Conservation (phyloP, 345 rosid species). For the Pseudoturritis turrita region DNA sequence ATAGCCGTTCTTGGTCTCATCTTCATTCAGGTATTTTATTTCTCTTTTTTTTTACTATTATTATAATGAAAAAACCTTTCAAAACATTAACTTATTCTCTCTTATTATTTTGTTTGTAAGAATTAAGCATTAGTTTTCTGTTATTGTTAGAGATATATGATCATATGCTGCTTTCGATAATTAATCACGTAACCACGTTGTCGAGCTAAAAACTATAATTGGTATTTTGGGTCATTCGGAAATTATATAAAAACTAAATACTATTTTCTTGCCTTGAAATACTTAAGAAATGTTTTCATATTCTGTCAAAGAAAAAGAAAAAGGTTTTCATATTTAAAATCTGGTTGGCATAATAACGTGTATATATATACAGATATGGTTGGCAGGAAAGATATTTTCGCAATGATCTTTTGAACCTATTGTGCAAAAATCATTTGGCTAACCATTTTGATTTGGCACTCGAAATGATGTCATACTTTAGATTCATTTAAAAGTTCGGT, state of each 20-base stretch:
- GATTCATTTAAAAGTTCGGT: too few species aligned
- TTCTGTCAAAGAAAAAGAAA: too few species aligned
- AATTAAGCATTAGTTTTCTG: background rate
- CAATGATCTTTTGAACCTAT: background rate
- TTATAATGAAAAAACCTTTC: background rate
- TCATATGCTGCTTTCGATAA: background rate
- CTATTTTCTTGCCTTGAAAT: background rate
- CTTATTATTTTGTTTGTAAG: background rate
- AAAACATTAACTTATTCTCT: background rate
- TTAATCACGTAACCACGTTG: background rate
- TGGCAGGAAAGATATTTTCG: background rate
- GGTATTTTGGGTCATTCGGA: background rate
- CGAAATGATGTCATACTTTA: too few species aligned
- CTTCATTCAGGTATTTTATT: slow-evolving; percentile 60
- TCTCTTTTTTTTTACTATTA: background rate
- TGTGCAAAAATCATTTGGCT: background rate
- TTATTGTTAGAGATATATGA: background rate
- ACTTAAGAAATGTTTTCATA: background rate
- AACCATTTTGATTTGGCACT: too few species aligned
- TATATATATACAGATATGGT: too few species aligned
- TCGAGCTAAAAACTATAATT: background rate
- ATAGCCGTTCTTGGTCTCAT: slow-evolving; percentile 51
- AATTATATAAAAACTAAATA: background rate
- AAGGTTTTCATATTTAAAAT: background rate
- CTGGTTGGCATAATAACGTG: background rate